Percentiles rank a stretch among this genome's conserved stretches.
These are phyloP conservation scores for Beverwykella pulmonaria DNA, from an alignment of 495 filamentous ascomycete species.

Conservation along the genomic window DNA sequence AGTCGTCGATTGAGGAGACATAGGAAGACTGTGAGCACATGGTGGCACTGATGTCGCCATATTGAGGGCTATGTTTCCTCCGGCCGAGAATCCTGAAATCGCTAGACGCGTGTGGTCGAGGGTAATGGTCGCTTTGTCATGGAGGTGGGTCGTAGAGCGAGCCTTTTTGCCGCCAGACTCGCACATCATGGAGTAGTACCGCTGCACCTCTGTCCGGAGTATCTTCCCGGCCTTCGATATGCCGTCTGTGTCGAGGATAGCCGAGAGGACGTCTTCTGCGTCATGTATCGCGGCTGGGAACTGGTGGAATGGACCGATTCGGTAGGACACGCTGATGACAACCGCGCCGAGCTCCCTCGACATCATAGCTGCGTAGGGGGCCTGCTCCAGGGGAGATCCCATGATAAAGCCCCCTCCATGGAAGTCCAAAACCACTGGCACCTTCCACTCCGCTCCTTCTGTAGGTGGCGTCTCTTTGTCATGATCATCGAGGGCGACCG, in stretches of 20 bases:
- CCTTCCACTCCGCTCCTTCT: slow-evolving; percentile 28
- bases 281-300: slow-evolving; percentile 42
- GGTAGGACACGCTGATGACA: slow-evolving; percentile 43
- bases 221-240: slow-evolving; percentile 25
- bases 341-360: slow-evolving; percentile 30
- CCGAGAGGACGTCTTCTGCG: slow-evolving; percentile 39
- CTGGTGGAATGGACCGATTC: slow-evolving; percentile 38
- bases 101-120: slow-evolving; percentile 41
- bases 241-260: slow-evolving; percentile 35
- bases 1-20: slow-evolving; percentile 14
- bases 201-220: slow-evolving; percentile 35
- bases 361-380: slow-evolving; percentile 40
- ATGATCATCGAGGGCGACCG: slow-evolving; percentile 4
- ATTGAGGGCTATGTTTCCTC: slow-evolving; percentile 46
- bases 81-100: slow-evolving; percentile 44
- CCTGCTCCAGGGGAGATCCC: slow-evolving; percentile 39
- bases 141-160: not conserved
- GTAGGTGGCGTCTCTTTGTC: not conserved
- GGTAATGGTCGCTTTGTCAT: slow-evolving; percentile 24
- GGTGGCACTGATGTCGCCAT: slow-evolving; percentile 38
- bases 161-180: not conserved
- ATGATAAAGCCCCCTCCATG: slow-evolving; percentile 43
- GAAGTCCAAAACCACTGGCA: slow-evolving; percentile 40
- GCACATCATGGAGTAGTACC: slow-evolving; percentile 40
- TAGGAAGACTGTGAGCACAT: slow-evolving; percentile 18